Base-by-base conservation (phyloP, 805 yeast species). In the Candida quercuum region DNA sequence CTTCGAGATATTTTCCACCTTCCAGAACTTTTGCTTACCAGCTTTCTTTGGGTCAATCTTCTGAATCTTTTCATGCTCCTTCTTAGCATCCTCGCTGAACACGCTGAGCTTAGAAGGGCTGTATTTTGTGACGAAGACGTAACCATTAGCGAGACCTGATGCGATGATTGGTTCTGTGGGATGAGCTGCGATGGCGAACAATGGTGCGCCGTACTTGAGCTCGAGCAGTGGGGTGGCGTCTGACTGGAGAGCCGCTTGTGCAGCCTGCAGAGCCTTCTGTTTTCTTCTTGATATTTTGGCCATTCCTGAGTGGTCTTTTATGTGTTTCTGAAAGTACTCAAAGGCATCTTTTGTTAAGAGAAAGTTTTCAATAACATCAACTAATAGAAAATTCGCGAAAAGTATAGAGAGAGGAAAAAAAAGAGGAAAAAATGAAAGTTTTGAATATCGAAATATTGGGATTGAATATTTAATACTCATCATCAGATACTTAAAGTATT, bases 71-170 rank as follows among this genome's bases (percentile, higher is more conserved):
- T 26, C 59, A 41, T 20, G 45, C 42, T 3, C 54, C 39, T 34
- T 53, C 43, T 16, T 53, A 44, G 17, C 61, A 54, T 18, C 52
- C 35, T 33, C 49, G 35, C 48, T 57, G 22, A 22, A 40, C 1
- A 62, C 63, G 34, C 69, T 72, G 18, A 81, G 60, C 27, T 50
- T 47, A 1, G 64, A 71, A 0, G 70, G 67, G 40, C 79, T 72
- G 48, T 88, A 89, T 28, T 64, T 59, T 36, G 76, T 66, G 40
- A 87, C 70, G 43, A 67, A 72, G 0, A 88, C 73, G 50, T 79
- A 79, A 2, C 98, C 98, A 2, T 86, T 76, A 0, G 86, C 93
- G n/a, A 84, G 64, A 0, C 96, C 97, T 10, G 80, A 64, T 0
- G 77, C 72, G 12, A 86, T 51, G 4, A 81, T 57, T 5, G 83